Percentiles rank a stretch among this genome's conserved stretches.
Evolutionary conservation across 2,329 filamentous ascomycete genomes (phyloP).

Genomic region (Tothia fuscella): DNA sequence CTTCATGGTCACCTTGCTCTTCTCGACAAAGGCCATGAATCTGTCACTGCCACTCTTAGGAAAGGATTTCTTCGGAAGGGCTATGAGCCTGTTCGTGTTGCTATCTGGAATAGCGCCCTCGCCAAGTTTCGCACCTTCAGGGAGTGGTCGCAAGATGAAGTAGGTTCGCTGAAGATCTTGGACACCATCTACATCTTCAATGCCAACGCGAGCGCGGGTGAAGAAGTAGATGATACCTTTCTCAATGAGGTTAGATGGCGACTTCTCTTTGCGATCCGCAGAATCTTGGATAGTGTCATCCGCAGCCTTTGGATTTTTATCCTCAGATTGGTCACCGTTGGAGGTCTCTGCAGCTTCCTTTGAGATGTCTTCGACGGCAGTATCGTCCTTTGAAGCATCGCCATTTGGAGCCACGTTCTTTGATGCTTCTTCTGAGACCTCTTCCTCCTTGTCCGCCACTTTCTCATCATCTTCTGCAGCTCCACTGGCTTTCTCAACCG

Average conservation of each 20-base stretch:
- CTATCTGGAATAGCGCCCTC: constrained; percentile 44
- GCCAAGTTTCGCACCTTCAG: constrained; percentile 54
- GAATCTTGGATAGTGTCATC: too few species aligned
- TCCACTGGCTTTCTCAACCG: constrained; percentile 12
- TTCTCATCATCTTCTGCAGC: constrained; percentile 8
- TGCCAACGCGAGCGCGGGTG: constrained; percentile 62
- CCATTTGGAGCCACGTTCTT: background rate
- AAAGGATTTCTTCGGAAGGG: constrained; percentile 71
- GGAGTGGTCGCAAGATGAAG: constrained; percentile 66
- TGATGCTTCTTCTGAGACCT: constrained; percentile 9
- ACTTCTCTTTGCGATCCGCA: constrained; percentile 38
- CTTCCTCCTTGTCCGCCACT: constrained; percentile 19
- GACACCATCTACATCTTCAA: constrained; percentile 56
- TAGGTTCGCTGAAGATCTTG: constrained; percentile 66
- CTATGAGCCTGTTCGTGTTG: constrained; percentile 57
- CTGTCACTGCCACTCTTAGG: constrained; percentile 56
- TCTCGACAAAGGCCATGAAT: constrained; percentile 77
- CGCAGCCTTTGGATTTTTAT: too few species aligned
- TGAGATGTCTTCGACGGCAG: background rate
- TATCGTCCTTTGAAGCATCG: background rate
- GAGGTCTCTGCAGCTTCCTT: background rate
- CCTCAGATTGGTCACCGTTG: constrained; percentile 23
- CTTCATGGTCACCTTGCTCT: constrained; percentile 51
- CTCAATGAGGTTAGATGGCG: constrained; percentile 57
- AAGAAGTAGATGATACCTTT: constrained; percentile 92